Conservation (phyloP, 148 eudicot genomes). For the Pouteria glomerata region DNA sequence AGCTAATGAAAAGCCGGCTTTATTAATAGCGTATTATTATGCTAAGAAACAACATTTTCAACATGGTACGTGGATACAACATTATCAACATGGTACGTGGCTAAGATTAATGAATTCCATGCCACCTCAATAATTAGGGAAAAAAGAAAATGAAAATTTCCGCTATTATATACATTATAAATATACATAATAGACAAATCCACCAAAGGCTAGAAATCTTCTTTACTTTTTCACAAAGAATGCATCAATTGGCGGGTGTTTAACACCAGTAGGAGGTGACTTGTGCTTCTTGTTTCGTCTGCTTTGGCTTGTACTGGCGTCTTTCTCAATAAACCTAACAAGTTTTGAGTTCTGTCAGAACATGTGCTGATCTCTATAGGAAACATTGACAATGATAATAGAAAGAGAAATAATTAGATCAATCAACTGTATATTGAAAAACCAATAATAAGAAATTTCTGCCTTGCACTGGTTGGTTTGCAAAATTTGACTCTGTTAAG, state of each 20-base stretch:
- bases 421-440: not conserved
- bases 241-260: constrained; percentile 60
- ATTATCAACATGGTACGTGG: not conserved
- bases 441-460: not conserved
- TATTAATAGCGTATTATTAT: too few species aligned
- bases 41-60: not conserved
- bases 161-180: constrained; percentile 4
- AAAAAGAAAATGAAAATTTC: not conserved
- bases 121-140: too few species aligned
- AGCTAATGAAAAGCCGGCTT: too few species aligned
- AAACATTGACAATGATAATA: not conserved
- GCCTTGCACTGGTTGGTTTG: not conserved
- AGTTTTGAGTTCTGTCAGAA: not conserved
- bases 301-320: constrained; percentile 26
- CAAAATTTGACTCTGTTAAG: not conserved
- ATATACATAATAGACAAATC: not conserved
- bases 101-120: too few species aligned
- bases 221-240: constrained; percentile 51
- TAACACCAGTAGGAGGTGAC: constrained; percentile 40
- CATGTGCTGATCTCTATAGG: not conserved
- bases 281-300: constrained; percentile 58
- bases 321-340: constrained; percentile 45
- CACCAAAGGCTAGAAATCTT: constrained; percentile 19
- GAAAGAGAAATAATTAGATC: not conserved
- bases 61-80: constrained; percentile 11